Conservation (phyloP, 2,329 filamentous ascomycete genomes). For the Capronia coronata region DNA sequence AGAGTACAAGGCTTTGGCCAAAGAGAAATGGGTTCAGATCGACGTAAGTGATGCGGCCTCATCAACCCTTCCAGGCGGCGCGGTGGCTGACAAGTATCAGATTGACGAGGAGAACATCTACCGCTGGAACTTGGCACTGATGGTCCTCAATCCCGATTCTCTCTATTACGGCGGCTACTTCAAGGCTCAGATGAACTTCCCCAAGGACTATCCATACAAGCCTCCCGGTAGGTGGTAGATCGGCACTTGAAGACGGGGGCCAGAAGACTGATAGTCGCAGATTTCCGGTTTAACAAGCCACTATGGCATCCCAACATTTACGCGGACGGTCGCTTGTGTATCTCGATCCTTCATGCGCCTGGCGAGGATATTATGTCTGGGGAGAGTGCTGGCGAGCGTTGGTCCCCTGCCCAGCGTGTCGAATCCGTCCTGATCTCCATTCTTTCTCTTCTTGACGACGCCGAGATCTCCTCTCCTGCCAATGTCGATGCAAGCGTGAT, state of each 20-base stretch:
- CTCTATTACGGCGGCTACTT: slow-evolving; percentile 91
- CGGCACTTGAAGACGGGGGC: background rate
- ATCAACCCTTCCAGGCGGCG: background rate
- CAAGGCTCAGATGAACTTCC: slow-evolving; percentile 81
- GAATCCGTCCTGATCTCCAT: slow-evolving; percentile 93
- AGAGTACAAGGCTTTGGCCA: slow-evolving; percentile 72
- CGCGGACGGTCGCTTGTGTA: slow-evolving; percentile 81
- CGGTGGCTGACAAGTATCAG: slow-evolving; percentile 38
- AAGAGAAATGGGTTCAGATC: slow-evolving; percentile 91
- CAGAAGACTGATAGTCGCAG: slow-evolving; percentile 34
- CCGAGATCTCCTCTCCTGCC: slow-evolving; percentile 85
- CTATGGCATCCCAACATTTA: slow-evolving; percentile 95
- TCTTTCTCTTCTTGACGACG: slow-evolving; percentile 83
- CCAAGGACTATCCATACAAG: slow-evolving; percentile 78
- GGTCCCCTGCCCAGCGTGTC: slow-evolving; percentile 88
- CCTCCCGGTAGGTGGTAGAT: slow-evolving; percentile 55
- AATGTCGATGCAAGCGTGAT: slow-evolving; percentile 90
- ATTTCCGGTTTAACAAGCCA: slow-evolving; percentile 73
- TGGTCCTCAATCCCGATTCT: slow-evolving; percentile 88
- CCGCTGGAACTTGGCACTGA: slow-evolving; percentile 78
- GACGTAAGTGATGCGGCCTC: slow-evolving; percentile 52
- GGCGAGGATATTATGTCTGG: slow-evolving; percentile 91
- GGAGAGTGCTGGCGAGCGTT: slow-evolving; percentile 81
- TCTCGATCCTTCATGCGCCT: slow-evolving; percentile 88
- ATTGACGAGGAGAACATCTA: slow-evolving; percentile 77